Conservation (phyloP, 495 filamentous ascomycete genomes). For the Lophium mytilinum region DNA sequence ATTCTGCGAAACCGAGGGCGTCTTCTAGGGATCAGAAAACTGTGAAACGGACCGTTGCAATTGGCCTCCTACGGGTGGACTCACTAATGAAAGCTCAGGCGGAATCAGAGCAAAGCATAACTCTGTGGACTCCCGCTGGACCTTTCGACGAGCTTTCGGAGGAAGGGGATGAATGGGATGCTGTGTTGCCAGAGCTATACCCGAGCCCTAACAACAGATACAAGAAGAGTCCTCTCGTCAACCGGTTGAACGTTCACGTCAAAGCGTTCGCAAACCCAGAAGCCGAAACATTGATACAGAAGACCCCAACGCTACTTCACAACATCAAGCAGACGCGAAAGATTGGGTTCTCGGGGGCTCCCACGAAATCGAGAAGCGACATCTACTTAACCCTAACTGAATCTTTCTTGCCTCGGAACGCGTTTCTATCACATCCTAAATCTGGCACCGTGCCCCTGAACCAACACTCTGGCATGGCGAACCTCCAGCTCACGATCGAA, state of each 20-base stretch:
- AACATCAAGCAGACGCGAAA: slow-evolving; percentile 70
- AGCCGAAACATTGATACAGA: slow-evolving; percentile 67
- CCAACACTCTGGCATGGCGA: slow-evolving; percentile 51
- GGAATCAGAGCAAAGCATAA: slow-evolving; percentile 68
- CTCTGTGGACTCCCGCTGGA: slow-evolving; percentile 62
- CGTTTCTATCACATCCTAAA: slow-evolving; percentile 69
- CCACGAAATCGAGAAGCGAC: slow-evolving; percentile 77
- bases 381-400: slow-evolving; percentile 85
- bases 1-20: slow-evolving; percentile 41
- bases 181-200: slow-evolving; percentile 63
- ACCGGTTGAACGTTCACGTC: slow-evolving; percentile 66
- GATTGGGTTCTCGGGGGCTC: slow-evolving; percentile 92
- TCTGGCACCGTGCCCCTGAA: slow-evolving; percentile 66
- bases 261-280: slow-evolving; percentile 68
- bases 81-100: slow-evolving; percentile 65
- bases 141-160: slow-evolving; percentile 40
- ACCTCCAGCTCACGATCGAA: slow-evolving; percentile 84
- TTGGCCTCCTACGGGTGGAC: slow-evolving; percentile 75
- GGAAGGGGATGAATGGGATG: slow-evolving; percentile 58
- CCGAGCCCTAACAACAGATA: slow-evolving; percentile 65
- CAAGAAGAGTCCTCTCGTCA: slow-evolving; percentile 58
- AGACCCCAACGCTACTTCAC: slow-evolving; percentile 82
- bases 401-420: slow-evolving; percentile 64
- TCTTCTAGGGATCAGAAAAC: slow-evolving; percentile 29
- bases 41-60: slow-evolving; percentile 62